Evolutionary conservation across 148 eudicot genomes (phyloP), one percentile per base, ranked within the genome.

Genomic region (Hydrangea macrophylla): DNA sequence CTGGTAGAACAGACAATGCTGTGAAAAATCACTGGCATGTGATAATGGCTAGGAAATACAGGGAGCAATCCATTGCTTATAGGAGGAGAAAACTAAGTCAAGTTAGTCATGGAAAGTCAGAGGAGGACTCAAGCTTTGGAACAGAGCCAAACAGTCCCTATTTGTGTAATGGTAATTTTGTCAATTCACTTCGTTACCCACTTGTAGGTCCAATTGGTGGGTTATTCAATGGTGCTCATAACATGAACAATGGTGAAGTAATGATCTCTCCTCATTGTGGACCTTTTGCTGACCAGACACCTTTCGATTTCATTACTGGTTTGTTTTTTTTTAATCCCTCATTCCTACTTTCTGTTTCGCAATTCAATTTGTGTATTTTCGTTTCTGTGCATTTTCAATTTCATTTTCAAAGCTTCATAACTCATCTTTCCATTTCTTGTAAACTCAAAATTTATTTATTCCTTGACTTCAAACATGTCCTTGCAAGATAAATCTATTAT

Each of bases 1-100:
- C 95, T 4, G 97, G 97, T 0, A 75, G 97, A 60, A 91, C 97
- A 20, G 97, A 91, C 42, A 91, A 91, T 75, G 90, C 97, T n/a
- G 92, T 91, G 36, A 91, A 91, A 71, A 91, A 91, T 66, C 97
- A 91, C 73, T 91, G 97, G 97, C 97, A 91, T 81, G 97, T 91
- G 7, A 67, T 89, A 0, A 91, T 91, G 97, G 91, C 97, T 1
- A 83, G 97, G 9, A 91, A 83, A 60, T 83, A 78, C 78, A 81
- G 94, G 45, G 90, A 91, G 20, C 91, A 86, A 48, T 84, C 91
- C 22, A 74, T 32, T 77, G 81, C 81, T 73, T 80, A 64, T 35
- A 73, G 88, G 37, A 82, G 84, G 62, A 77, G 91, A 31, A 81
- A 73, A 55, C 68, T 67, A 70, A 55, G 62, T 12, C 75, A 69